Conservation (phyloP, 768 basidiomycete species). For the Leccinum aurantiacum region DNA sequence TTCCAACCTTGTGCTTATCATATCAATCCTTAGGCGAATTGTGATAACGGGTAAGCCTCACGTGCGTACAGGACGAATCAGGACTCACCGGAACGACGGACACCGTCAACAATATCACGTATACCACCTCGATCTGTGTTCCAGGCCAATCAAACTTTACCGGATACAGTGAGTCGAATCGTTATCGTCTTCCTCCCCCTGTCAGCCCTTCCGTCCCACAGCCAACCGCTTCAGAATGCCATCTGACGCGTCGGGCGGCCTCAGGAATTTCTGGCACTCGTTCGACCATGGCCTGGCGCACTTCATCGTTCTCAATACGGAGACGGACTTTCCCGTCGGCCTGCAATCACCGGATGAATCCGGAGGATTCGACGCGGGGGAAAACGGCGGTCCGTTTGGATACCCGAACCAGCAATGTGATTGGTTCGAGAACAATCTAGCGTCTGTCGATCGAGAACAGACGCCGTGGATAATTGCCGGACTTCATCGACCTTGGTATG, state of each 20-base stretch:
- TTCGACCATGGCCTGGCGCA: conserved; percentile 32
- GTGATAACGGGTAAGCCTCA: conserved; percentile 27
- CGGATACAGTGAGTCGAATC: conserved; percentile 25
- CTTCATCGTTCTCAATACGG: conserved; percentile 24
- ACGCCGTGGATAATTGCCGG: conserved; percentile 31
- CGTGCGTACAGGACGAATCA: neutral
- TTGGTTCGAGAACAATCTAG: conserved; percentile 29
- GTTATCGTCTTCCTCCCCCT: neutral
- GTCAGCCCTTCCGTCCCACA: neutral
- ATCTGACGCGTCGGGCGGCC: conserved; percentile 25
- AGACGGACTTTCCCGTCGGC: conserved; percentile 28
- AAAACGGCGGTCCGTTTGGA: conserved; percentile 28
- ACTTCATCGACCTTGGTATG: conserved; percentile 30
- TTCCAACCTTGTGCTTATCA: no score
- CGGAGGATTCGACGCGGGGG: conserved; percentile 23
- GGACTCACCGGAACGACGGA: conserved; percentile 13
- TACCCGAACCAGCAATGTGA: conserved; percentile 29
- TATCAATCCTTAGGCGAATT: conserved; percentile 18
- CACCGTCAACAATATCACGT: conserved; percentile 23
- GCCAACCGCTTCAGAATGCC: conserved; percentile 32
- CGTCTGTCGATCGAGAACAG: conserved; percentile 26
- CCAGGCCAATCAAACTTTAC: conserved; percentile 30
- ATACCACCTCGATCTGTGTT: conserved; percentile 27
- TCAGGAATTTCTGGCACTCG: conserved; percentile 33
- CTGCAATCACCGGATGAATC: conserved; percentile 24